Conservation (phyloP, 331 rosid species). For the Rhamnella rubrinervis region DNA sequence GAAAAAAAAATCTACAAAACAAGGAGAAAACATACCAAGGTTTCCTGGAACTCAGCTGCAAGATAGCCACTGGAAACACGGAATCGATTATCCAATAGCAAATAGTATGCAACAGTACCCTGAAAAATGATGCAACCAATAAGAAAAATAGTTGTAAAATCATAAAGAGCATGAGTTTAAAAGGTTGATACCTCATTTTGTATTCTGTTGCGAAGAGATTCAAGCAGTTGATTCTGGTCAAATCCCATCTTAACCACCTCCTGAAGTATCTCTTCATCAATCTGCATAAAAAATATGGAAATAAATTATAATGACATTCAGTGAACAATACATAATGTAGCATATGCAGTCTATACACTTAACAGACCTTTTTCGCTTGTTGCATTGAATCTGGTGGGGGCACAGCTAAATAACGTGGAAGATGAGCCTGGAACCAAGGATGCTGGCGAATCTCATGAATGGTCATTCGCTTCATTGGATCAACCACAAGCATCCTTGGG, state of each 20-base stretch:
- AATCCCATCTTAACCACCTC: conserved; percentile 85
- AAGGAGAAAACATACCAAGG: conserved; percentile 49
- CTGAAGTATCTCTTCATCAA: conserved; percentile 84
- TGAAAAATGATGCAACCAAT: conserved; percentile 41
- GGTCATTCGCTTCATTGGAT: conserved; percentile 88
- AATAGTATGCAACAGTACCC: conserved; percentile 94
- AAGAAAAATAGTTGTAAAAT: conserved; percentile 20
- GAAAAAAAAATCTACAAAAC: background rate
- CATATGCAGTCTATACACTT: background rate
- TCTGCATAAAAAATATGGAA: conserved; percentile 47
- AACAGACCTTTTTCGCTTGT: conserved; percentile 70
- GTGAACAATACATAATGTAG: background rate
- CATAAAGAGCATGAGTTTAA: conserved; percentile 14
- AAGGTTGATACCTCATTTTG: conserved; percentile 70
- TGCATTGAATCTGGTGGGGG: conserved; percentile 78
- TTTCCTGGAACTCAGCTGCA: conserved; percentile 90
- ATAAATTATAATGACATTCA: background rate
- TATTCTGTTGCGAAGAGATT: conserved; percentile 72
- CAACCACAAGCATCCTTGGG: conserved; percentile 87
- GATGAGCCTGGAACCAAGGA: conserved; percentile 86
- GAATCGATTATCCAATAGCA: conserved; percentile 74
- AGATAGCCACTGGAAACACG: conserved; percentile 87
- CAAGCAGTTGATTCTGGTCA: conserved; percentile 63
- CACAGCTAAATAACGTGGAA: conserved; percentile 86
- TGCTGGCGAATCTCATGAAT: conserved; percentile 92